Evolutionary conservation across 2,329 filamentous ascomycete genomes (phyloP).

Genomic region (Alternaria ethzedia): DNA sequence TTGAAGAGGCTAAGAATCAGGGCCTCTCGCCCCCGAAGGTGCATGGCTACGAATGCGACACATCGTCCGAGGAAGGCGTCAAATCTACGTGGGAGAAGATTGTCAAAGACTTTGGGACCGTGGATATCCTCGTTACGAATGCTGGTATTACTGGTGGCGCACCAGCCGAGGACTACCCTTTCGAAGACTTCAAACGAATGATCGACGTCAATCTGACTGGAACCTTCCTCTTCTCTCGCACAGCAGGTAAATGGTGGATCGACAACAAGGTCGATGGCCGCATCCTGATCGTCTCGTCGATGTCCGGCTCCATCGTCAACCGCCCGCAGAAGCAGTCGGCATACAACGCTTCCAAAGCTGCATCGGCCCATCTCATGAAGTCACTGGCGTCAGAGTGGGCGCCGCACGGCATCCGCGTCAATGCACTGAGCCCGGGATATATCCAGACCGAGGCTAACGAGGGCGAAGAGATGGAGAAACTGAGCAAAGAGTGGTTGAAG

Average conservation of each 20-base stretch:
- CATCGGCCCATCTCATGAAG: conserved; percentile 68
- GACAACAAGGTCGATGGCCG: conserved; percentile 71
- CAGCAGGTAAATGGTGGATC: conserved; percentile 66
- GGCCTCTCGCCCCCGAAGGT: conserved; percentile 33
- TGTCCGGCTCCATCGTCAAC: conserved; percentile 54
- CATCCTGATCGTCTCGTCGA: conserved; percentile 78
- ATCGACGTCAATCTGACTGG: conserved; percentile 85
- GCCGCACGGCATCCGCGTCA: conserved; percentile 77
- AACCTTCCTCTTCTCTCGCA: conserved; percentile 76
- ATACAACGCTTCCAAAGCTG: conserved; percentile 78
- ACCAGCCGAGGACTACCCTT: conserved; percentile 77
- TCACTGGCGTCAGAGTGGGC: conserved; percentile 84
- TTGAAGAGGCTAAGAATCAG: conserved; percentile 11
- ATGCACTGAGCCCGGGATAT: conserved; percentile 83
- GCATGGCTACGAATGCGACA: conserved; percentile 50
- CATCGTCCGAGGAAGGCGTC: conserved; percentile 47
- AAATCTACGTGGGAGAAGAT: conserved; percentile 44
- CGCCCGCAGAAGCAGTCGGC: conserved; percentile 76
- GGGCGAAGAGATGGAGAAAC: conserved; percentile 25
- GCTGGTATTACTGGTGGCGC: conserved; percentile 51
- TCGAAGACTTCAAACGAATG: conserved; percentile 76
- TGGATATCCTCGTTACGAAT: conserved; percentile 50
- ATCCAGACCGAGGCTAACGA: conserved; percentile 78
- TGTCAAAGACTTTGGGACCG: conserved; percentile 41
- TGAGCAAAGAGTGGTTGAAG: conserved; percentile 42